phyloP scores from a whole-genome alignment of 2,329 filamentous ascomycete genomes.

The Myriosclerotinia curreyana region DNA sequence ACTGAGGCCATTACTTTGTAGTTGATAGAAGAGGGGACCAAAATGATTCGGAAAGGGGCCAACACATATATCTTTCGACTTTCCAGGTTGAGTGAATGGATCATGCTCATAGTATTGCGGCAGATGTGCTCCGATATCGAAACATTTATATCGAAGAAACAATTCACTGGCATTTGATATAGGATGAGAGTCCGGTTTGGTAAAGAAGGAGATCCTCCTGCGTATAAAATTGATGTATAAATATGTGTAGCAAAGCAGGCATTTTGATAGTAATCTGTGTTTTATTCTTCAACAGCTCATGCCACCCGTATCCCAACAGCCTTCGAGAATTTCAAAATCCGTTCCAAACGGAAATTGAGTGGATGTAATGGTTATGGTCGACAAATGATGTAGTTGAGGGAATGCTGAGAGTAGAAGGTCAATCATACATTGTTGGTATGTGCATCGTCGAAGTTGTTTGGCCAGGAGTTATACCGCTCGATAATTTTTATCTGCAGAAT shows the following conservation, averaged over 20 bases:
- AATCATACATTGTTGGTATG: neutral
- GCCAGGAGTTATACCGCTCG: neutral
- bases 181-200: neutral
- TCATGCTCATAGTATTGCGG: neutral
- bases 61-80: neutral
- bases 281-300: neutral
- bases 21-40: neutral
- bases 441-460: neutral
- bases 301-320: neutral
- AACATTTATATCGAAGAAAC: neutral
- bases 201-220: no score
- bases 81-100: neutral
- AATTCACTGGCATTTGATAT: neutral
- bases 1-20: neutral
- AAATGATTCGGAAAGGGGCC: neutral
- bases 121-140: neutral
- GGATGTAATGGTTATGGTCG: neutral
- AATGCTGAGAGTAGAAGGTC: neutral
- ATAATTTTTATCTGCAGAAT: no score
- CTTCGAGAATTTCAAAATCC: neutral
- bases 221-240: neutral
- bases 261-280: neutral
- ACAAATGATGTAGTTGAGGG: neutral
- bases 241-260: neutral
- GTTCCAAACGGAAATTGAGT: neutral